A percentile compares a stretch with the other conserved stretches of the same genome.
Evolutionary conservation across 805 yeast species (phyloP).

Genomic region (Blastobotrys muscicola): DNA sequence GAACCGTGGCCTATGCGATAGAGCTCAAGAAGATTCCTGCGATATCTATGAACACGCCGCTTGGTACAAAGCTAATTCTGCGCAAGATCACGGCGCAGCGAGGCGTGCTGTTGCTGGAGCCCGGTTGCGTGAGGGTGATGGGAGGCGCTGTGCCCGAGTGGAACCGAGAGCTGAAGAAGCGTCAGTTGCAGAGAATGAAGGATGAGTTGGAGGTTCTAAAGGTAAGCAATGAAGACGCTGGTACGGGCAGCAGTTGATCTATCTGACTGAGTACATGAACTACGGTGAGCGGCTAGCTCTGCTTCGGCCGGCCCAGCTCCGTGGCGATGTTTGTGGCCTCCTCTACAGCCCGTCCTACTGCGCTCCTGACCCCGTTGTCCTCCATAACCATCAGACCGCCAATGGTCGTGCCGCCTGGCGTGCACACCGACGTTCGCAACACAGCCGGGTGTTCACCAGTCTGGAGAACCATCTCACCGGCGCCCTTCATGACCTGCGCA

Average conservation of each 20-base stretch:
- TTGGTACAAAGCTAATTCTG: constrained; percentile 9
- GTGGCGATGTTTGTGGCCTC: constrained; percentile 80
- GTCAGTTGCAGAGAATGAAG: constrained; percentile 1
- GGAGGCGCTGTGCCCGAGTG: constrained; percentile 10
- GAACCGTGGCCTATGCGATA: constrained; percentile 6
- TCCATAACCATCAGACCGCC: constrained; percentile 91
- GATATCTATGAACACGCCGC: constrained; percentile 3
- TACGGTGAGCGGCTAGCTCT: constrained; percentile 12
- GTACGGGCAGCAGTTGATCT: background rate
- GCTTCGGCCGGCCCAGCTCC: constrained; percentile 7
- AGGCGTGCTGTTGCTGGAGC: constrained; percentile 12
- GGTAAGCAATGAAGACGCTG: background rate
- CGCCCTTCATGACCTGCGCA: constrained; percentile 88
- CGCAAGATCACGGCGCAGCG: constrained; percentile 5
- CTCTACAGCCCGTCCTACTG: constrained; percentile 79
- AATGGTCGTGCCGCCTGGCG: constrained; percentile 97
- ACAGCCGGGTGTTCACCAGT: constrained; percentile 84
- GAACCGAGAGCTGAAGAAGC: background rate
- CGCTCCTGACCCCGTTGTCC: constrained; percentile 80
- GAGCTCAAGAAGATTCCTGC: constrained; percentile 6
- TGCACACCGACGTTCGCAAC: constrained; percentile 78
- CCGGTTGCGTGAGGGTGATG: constrained; percentile 1
- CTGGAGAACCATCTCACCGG: constrained; percentile 78
- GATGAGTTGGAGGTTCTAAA: constrained; percentile 2
- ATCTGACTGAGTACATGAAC: background rate